Conservation (phyloP, 2,329 filamentous ascomycete genomes). For the Pseudogymnoascus sp. region DNA sequence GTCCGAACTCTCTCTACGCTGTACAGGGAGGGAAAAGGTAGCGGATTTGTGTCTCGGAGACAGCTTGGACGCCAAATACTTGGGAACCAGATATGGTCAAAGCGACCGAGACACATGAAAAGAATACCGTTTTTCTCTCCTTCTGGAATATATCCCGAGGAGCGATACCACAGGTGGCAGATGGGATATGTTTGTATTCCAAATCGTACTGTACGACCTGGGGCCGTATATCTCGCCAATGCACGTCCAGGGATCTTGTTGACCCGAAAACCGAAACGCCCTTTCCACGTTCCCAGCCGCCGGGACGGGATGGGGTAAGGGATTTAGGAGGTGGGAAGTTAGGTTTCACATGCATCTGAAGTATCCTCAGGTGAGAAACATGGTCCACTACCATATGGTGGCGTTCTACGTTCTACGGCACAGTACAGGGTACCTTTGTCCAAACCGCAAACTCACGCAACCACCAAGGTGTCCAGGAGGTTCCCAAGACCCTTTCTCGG, state of each 20-base stretch:
- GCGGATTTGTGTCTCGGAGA: not conserved
- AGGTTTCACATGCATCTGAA: not conserved
- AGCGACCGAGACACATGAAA: not conserved
- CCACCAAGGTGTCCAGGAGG: not conserved
- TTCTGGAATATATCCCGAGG: not conserved
- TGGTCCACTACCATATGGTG: not conserved
- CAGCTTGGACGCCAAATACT: not conserved
- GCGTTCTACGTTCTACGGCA: not conserved
- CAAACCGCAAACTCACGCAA: not conserved
- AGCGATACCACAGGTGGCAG: not conserved
- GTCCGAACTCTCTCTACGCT: not conserved
- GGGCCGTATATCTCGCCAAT: not conserved
- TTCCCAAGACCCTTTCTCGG: not conserved
- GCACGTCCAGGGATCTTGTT: not conserved
- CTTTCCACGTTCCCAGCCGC: constrained; percentile 1
- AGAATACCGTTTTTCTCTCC: not conserved
- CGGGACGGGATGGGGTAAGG: not conserved
- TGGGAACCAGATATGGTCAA: not conserved
- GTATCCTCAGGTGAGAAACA: not conserved
- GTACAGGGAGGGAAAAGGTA: not conserved
- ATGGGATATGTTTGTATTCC: not conserved
- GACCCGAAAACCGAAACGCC: not conserved
- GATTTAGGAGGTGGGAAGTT: not conserved
- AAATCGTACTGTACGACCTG: not conserved
- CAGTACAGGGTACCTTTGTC: not conserved